Base-by-base conservation (phyloP, 2,329 filamentous ascomycete genomes). In the Golovinomyces cichoracearum region DNA sequence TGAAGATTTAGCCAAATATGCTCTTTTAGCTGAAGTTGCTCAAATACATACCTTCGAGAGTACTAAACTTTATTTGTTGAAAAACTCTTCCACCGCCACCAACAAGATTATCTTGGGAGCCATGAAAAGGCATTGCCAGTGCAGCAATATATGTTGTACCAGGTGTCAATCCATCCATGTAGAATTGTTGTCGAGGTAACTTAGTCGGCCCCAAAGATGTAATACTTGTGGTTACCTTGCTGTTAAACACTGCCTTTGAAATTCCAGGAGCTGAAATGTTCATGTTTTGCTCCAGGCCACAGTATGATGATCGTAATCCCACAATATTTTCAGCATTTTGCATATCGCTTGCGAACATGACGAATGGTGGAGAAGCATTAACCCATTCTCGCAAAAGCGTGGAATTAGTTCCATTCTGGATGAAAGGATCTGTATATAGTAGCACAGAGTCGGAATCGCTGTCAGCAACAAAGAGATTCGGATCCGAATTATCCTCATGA, bases 171-270 rank as follows among this genome's bases (percentile, higher is more conserved):
- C 77, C 75, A 33, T 72, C 75, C 45, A 94, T 69, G 56, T 88
- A 84, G 61, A 98, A 93, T 57, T 93, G 84, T 61, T 93, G 79
- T 60, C 85, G 86, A 0, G 83, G 83, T 51, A 77, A 68, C 47
- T 73, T 73, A 3, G 74, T 75, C 1, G 70, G 65, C 3, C 75
- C 82, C 27, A 76, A 72, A 25, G 69, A 76, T 2, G 78, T 86
- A 68, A 93, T 81, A 35, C 72, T 68, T 41, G 72, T 75, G 13
- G 64, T 66, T 26, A 76, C 64, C 49, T 59, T 62, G 50, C 61
- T 68, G 45, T 68, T 62, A 17, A 37, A 51, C 62, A 65, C 26
- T 63, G 61, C 42, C 65, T 71, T 70, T 44, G 68, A 68, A 50
- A 82, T 74, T 56, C 75, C 71, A 19, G 82, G 78, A 9, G n/a